Evolutionary conservation across 2,329 filamentous ascomycete genomes (phyloP), one percentile per base, ranked within the genome.

Genomic region (Aspergillus niger): DNA sequence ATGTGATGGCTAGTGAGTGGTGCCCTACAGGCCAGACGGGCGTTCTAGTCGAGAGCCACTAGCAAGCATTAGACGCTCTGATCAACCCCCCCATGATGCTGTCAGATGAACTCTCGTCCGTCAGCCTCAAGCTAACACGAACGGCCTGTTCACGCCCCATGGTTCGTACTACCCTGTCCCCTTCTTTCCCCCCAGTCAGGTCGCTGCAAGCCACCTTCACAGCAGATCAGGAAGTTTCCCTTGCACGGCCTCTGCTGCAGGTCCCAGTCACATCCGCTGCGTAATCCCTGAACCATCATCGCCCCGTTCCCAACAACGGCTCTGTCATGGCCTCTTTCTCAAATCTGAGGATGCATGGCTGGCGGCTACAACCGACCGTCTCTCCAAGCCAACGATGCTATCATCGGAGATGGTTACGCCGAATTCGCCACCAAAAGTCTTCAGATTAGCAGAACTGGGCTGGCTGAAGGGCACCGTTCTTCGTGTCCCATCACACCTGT

Each of bases 31-130:
- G 41, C 8, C 17, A 20, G 39, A 44, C 22, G 20, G 20, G 5
- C 11, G 20, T 11, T 11, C 20, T 15, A 4, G 41, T 20, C 41
- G 4, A 24, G 8, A 13, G 22, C 41, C 22, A 44, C 22, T 24
- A 22, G 13, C 8, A 53, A 53, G 32, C 32, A 36, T 11, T 36
- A 36, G 32, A 36, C 11, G 11, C 32, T 13, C 32, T 15, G 32
- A 36, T 36, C 32, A 11, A 44, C 43, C 36, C 52, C 52, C 51
- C 44, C 44, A 55, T 55, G 39, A 55, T 55, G 17, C 24, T 22
- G 39, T 55, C 53, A 47, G 39, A 44, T 30, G 41, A 55, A 55
- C 53, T 17, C 15, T 15, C 39, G 22, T 17, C 41, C 26, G 41
- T 44, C 53, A 55, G 53, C 53, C 53, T 26, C 39, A 32, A 24